These are phyloP conservation scores for Rutstroemia sydowiana DNA, from an alignment of 2,329 filamentous ascomycete species.

Conservation along the genomic window DNA sequence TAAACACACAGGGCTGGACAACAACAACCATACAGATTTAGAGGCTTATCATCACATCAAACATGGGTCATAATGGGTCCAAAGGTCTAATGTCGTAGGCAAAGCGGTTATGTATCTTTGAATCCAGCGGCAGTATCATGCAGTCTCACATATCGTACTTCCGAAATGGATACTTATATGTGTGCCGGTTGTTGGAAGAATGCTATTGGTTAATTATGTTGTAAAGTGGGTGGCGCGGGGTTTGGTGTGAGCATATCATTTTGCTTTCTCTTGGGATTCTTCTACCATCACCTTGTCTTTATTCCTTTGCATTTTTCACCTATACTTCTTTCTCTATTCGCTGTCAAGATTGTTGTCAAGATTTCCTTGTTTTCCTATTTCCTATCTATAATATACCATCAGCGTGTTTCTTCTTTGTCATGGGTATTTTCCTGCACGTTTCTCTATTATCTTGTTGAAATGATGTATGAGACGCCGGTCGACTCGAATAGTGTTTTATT, in stretches of 20 bases:
- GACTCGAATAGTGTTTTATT: constrained; percentile 23
- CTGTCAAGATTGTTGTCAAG: no score
- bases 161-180: constrained; percentile 6
- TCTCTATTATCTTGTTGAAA: constrained; percentile 23
- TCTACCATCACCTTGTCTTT: constrained; percentile 12
- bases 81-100: constrained; percentile 6
- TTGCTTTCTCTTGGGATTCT: constrained; percentile 8
- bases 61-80: constrained; percentile 5
- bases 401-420: constrained; percentile 12
- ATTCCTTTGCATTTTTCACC: constrained; percentile 8
- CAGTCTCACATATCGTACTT: constrained; percentile 5
- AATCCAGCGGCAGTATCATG: constrained; percentile 9
- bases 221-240: constrained; percentile 1
- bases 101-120: constrained; percentile 6
- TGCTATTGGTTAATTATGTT: constrained; percentile 16
- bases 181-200: constrained; percentile 6
- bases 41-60: constrained; percentile 11
- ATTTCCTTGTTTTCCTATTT: constrained; percentile 17
- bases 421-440: constrained; percentile 14
- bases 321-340: constrained; percentile 2
- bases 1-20: constrained; percentile 5
- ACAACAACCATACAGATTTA: constrained; percentile 7
- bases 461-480: constrained; percentile 31
- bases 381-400: constrained; percentile 23
- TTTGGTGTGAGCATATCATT: constrained; percentile 7